Conservation (phyloP, 176 grass and related monocot species). For the Pharus latifolius region DNA sequence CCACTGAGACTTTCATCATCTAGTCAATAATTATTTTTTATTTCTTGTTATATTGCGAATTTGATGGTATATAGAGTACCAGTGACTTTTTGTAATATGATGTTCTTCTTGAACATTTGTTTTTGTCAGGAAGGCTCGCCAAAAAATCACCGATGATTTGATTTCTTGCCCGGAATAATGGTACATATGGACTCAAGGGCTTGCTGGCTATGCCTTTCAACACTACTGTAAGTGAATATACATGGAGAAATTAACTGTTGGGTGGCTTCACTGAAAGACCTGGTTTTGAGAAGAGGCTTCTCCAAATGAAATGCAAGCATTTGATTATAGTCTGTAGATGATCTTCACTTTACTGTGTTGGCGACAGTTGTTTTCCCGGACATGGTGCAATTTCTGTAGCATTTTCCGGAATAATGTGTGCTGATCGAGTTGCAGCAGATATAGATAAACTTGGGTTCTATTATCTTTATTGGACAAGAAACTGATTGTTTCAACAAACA, state of each 20-base stretch:
- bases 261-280: background rate
- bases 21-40: background rate
- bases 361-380: slow-evolving; percentile 94
- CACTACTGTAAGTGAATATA: slow-evolving; percentile 87
- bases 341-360: slow-evolving; percentile 91
- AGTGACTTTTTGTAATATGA: background rate
- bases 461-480: background rate
- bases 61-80: background rate
- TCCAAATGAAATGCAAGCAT: background rate
- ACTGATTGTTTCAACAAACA: background rate
- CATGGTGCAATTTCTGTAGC: slow-evolving; percentile 91
- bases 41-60: slow-evolving; percentile 1
- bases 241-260: background rate
- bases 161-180: slow-evolving; percentile 79
- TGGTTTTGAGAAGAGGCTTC: background rate
- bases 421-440: slow-evolving; percentile 94
- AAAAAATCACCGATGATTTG: slow-evolving; percentile 82
- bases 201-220: slow-evolving; percentile 95
- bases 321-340: slow-evolving; percentile 70
- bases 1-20: background rate
- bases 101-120: background rate
- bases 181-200: slow-evolving; percentile 93
- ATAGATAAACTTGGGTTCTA: slow-evolving; percentile 41
- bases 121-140: slow-evolving; percentile 75
- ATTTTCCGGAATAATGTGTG: slow-evolving; percentile 95